Base-by-base conservation (phyloP, 2,329 filamentous ascomycete species). In the Dactylellina haptotyla region DNA sequence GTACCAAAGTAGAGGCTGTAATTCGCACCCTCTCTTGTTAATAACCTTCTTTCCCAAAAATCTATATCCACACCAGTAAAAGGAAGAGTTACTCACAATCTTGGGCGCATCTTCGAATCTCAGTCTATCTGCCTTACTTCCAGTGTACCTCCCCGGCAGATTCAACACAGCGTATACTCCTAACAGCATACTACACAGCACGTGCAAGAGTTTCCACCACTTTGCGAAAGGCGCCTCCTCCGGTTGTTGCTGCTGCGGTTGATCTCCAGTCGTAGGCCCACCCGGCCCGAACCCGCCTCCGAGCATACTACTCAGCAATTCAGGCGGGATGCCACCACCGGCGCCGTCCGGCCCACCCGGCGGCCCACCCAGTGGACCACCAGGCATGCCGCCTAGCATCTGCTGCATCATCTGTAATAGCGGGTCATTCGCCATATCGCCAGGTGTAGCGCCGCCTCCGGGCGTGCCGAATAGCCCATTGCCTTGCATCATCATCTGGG, bases 321-420 rank as follows among this genome's bases (percentile, higher is more conserved):
- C 73, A 26, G 70, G 75, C 50, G 75, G 75, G 34, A 73, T 73
- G 32, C 59, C 75, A 54, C 63, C 64, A 43, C 57, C 56, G 54
- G 72, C 30, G 6, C 45, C n/a, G 43, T 71, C 65, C 65, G 64
- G 57, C 50, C 61, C 67, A 80, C 86, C 83, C 12, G 80, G 81
- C 75, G 80, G 80, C 5, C 79, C 61, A 20, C 26, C 59, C 16
- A 18, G 79, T n/a, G 41, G 41, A 59, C 75, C 80, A 59, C 48
- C 71, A 26, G 78, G 79, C 2, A 77, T 79, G 9, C 80, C 83
- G 25, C 83, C 82, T 83, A 91, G 86, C 84, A 93, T 87, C 80
- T 92, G 89, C 78, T 89, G 87, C 80, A 94, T 85, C 86, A 93
- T 89, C 80, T 87, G 86, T 84, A 90, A 84, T 85, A 90, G 89